These are phyloP conservation scores for Mrakia frigida DNA, from an alignment of 768 basidiomycete genomes.

Conservation along the genomic window DNA sequence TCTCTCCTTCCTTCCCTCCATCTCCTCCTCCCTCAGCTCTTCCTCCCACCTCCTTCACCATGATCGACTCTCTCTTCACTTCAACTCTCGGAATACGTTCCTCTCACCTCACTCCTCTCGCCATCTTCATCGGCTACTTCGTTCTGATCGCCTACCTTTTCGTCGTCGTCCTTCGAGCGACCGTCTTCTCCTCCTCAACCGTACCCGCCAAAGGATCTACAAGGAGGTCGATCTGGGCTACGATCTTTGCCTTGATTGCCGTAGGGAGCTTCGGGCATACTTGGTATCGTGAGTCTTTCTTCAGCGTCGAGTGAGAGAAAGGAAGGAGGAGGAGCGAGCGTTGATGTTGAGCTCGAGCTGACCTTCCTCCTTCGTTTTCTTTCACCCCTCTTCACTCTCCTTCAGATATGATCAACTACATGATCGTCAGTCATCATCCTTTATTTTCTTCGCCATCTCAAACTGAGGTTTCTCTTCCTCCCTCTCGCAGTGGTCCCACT, in stretches of 20 bases:
- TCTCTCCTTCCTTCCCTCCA: background rate
- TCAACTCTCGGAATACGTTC: background rate
- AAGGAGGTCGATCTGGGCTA: conserved; percentile 34
- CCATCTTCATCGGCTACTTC: conserved; percentile 45
- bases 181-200: conserved; percentile 23
- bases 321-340: background rate
- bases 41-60: background rate
- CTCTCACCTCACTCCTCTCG: conserved; percentile 15
- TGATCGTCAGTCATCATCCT: conserved; percentile 41
- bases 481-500: conserved; percentile 52
- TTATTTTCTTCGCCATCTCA: conserved; percentile 36
- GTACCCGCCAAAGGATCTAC: background rate
- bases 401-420: conserved; percentile 52
- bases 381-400: too few species aligned
- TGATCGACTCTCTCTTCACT: background rate
- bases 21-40: background rate
- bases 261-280: conserved; percentile 48
- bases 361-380: background rate
- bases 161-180: conserved; percentile 38
- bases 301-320: background rate
- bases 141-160: conserved; percentile 42
- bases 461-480: conserved; percentile 34
- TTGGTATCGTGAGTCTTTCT: conserved; percentile 51
- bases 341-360: background rate
- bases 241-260: conserved; percentile 44